These are phyloP conservation scores for Nidula microcarpa DNA, from an alignment of 768 basidiomycete genomes.

Conservation along the genomic window DNA sequence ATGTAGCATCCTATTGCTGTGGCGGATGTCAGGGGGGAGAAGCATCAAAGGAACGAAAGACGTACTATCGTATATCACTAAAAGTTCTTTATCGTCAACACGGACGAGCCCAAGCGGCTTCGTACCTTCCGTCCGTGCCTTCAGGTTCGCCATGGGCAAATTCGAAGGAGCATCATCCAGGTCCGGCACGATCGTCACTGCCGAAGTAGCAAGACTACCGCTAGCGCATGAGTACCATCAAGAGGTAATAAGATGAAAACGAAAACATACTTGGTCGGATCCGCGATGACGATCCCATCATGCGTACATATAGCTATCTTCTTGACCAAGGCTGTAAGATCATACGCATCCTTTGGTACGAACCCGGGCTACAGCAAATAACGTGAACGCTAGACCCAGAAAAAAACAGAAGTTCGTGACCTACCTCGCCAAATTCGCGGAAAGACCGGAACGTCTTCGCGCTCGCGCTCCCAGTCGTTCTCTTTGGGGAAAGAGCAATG, in stretches of 20 bases:
- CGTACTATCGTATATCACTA: conserved; percentile 77
- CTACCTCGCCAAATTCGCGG: conserved; percentile 63
- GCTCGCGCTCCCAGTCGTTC: too few species aligned
- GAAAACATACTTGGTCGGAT: conserved; percentile 60
- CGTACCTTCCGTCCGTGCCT: conserved; percentile 49
- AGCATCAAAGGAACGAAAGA: conserved; percentile 1
- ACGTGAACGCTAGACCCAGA: neutral
- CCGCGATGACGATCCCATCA: conserved; percentile 61
- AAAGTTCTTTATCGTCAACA: conserved; percentile 47
- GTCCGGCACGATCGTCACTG: conserved; percentile 56
- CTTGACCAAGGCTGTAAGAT: conserved; percentile 56
- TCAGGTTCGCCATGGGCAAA: conserved; percentile 46
- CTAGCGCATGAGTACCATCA: neutral
- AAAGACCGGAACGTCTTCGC: conserved; percentile 39
- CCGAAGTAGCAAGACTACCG: conserved; percentile 35
- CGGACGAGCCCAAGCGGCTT: conserved; percentile 70
- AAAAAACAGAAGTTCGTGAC: conserved; percentile 9
- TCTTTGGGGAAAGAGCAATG: conserved; percentile 27
- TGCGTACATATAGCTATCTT: conserved; percentile 65
- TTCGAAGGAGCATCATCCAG: conserved; percentile 37
- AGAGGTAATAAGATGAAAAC: neutral
- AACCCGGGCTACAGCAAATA: conserved; percentile 48
- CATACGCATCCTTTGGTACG: conserved; percentile 67
- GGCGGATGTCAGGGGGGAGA: conserved; percentile 2
- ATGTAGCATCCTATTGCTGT: conserved; percentile 77